Base-by-base conservation (phyloP, 179 eudicot genomes). In the Gypsophila paniculata region DNA sequence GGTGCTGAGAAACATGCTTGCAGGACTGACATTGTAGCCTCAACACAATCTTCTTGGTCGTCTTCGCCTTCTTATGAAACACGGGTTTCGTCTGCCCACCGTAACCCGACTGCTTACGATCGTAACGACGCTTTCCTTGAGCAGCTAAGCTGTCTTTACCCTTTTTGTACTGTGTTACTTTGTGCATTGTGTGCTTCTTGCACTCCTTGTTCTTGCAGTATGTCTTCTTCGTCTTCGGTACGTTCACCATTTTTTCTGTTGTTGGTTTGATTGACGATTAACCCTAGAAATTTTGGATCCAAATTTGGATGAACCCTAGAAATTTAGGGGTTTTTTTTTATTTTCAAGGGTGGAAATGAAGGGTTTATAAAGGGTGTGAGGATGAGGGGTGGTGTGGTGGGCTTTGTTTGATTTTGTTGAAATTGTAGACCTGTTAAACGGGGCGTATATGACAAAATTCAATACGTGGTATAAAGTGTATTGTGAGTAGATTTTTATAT, bases 131-230 rank as follows among this genome's bases (percentile, higher is more conserved):
- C 14, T 68, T 68, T 13, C 71, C 71, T 15, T 68, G 71, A 2
- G 69, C 69, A 2, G 69, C 69, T 12, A 65, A 65, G 19, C 69
- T 65, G 34, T 65, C 69, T 13, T 68, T 68, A 0, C 71, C 71
- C 71, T 68, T 68, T n/a, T 68, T 68, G 60, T 68, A 68, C 13
- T 68, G 71, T 1, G 71, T 68, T 6, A 68, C 71, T 8, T 68
- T 68, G 38, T 68, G 71, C 53, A 46, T 44, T 6, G 71, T 68
- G 44, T 68, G 71, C 21, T 68, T 68, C 60, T 52, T 68, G 60
- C 71, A 68, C 58, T 51, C 71, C 44, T 68, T 68, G 71, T 52
- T 68, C 71, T 68, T 68, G 71, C 71, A 68, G 71, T 68, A 68
- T 1, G 71, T 68, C 60, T 68, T 68, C 71, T 68, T 65, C 10